Evolutionary conservation across 2,329 filamentous ascomycete genomes (phyloP).

Genomic region (Fusarium subglutinans): DNA sequence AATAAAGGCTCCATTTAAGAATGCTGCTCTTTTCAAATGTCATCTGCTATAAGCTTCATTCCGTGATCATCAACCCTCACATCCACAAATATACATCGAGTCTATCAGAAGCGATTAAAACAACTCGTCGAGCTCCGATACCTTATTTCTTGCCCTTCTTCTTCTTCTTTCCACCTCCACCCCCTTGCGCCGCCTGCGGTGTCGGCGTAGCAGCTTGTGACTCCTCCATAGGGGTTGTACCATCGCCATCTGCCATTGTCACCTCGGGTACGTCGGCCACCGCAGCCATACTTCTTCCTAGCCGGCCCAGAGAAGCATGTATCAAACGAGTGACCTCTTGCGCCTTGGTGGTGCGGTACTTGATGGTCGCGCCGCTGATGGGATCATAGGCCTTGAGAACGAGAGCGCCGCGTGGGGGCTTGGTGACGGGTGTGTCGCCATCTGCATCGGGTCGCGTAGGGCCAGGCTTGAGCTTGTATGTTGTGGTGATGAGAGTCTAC

Average conservation of each 20-base stretch:
- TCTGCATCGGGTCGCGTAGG: slow-evolving; percentile 40
- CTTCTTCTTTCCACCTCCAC: slow-evolving; percentile 68
- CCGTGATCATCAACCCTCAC: background rate
- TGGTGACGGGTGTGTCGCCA: slow-evolving; percentile 45
- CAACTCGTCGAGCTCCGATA: background rate
- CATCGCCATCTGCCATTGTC: slow-evolving; percentile 53
- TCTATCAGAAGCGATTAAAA: background rate
- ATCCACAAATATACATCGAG: background rate
- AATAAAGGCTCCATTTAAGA: background rate
- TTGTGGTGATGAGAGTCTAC: slow-evolving; percentile 90
- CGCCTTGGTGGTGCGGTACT: slow-evolving; percentile 91
- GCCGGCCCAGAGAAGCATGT: slow-evolving; percentile 72
- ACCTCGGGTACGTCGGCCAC: slow-evolving; percentile 57
- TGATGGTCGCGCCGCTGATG: slow-evolving; percentile 80
- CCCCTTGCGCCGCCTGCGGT: slow-evolving; percentile 42
- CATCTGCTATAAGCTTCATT: background rate
- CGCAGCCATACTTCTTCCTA: slow-evolving; percentile 76
- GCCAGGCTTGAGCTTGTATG: slow-evolving; percentile 76
- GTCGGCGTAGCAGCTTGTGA: slow-evolving; percentile 38
- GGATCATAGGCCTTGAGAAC: slow-evolving; percentile 92
- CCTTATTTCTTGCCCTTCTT: slow-evolving; percentile 59
- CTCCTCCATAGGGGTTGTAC: slow-evolving; percentile 37
- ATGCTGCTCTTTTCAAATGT: background rate
- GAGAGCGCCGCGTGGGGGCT: slow-evolving; percentile 73
- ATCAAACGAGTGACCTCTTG: slow-evolving; percentile 89